A percentile compares a stretch with the other conserved stretches of the same genome.
Conservation (phyloP, 192 early-diverging fungal genomes). For the Backusella psychrophila region DNA sequence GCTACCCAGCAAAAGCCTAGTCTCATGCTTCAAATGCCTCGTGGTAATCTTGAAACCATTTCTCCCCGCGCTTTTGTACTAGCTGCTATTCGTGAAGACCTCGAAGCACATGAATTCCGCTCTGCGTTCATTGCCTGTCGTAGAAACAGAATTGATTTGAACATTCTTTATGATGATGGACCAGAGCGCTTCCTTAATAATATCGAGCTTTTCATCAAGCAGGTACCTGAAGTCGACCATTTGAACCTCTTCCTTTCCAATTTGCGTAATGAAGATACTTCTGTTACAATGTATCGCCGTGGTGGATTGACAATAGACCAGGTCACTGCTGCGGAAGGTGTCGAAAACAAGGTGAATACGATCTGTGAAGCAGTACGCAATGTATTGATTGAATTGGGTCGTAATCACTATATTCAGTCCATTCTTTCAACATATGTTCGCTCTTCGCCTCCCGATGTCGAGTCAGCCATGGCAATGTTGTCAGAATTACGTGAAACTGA, state of each 20-base stretch:
- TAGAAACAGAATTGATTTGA: slow-evolving; percentile 91
- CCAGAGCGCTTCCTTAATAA: slow-evolving; percentile 67
- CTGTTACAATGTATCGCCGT: slow-evolving; percentile 71
- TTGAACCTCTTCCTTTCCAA: slow-evolving; percentile 89
- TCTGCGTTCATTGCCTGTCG: slow-evolving; percentile 83
- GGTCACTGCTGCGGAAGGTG: background rate
- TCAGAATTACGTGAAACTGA: slow-evolving; percentile 42
- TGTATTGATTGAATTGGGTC: slow-evolving; percentile 54
- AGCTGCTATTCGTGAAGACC: slow-evolving; percentile 57
- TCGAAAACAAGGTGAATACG: slow-evolving; percentile 66
- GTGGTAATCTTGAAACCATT: slow-evolving; percentile 95
- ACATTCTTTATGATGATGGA: slow-evolving; percentile 82
- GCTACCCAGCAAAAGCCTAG: slow-evolving; percentile 67
- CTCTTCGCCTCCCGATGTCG: slow-evolving; percentile 76
- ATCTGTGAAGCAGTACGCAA: slow-evolving; percentile 70
- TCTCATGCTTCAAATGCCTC: slow-evolving; percentile 91
- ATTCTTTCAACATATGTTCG: slow-evolving; percentile 86
- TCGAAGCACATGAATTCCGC: slow-evolving; percentile 68
- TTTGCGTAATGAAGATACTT: slow-evolving; percentile 83
- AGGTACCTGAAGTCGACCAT: slow-evolving; percentile 79
- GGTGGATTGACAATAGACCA: background rate
- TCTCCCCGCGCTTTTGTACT: slow-evolving; percentile 88
- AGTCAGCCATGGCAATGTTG: slow-evolving; percentile 73
- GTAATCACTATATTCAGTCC: slow-evolving; percentile 65
- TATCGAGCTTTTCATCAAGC: slow-evolving; percentile 67